phyloP scores from a whole-genome alignment of 116 monocot species.

The Posidonia oceanica region DNA sequence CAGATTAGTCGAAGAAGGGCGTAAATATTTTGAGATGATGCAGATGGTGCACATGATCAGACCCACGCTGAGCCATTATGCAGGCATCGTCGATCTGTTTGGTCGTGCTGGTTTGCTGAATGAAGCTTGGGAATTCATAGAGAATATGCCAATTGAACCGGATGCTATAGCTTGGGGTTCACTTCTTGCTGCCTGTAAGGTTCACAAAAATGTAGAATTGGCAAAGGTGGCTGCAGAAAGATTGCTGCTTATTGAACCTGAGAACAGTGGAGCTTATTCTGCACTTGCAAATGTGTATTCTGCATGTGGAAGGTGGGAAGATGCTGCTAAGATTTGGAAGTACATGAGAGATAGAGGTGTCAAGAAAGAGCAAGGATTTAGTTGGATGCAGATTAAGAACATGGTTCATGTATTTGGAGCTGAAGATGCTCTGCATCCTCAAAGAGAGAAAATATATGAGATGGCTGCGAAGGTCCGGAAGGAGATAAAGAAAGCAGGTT shows the following conservation, averaged over 20 bases:
- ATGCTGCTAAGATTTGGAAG: slow-evolving; percentile 72
- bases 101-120: slow-evolving; percentile 55
- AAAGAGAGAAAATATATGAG: slow-evolving; percentile 41
- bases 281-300: slow-evolving; percentile 85
- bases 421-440: slow-evolving; percentile 55
- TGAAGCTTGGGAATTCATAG: slow-evolving; percentile 68
- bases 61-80: slow-evolving; percentile 74
- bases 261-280: slow-evolving; percentile 80
- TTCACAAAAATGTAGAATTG: slow-evolving; percentile 63
- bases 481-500: slow-evolving; percentile 77
- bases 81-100: slow-evolving; percentile 83
- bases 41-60: slow-evolving; percentile 45
- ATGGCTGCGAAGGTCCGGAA: slow-evolving; percentile 50
- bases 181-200: slow-evolving; percentile 62
- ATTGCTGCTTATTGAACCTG: slow-evolving; percentile 52
- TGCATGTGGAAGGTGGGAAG: slow-evolving; percentile 65
- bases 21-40: slow-evolving; percentile 56
- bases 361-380: slow-evolving; percentile 76
- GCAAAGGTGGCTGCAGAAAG: slow-evolving; percentile 55
- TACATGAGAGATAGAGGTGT: slow-evolving; percentile 60
- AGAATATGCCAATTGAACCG: slow-evolving; percentile 60
- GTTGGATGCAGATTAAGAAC: slow-evolving; percentile 61
- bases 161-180: slow-evolving; percentile 86
- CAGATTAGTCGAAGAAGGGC: slow-evolving; percentile 65
- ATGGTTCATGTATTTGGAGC: slow-evolving; percentile 66